Evolutionary conservation across 768 basidiomycete species (phyloP).

Genomic region (Tulasnella sp.): DNA sequence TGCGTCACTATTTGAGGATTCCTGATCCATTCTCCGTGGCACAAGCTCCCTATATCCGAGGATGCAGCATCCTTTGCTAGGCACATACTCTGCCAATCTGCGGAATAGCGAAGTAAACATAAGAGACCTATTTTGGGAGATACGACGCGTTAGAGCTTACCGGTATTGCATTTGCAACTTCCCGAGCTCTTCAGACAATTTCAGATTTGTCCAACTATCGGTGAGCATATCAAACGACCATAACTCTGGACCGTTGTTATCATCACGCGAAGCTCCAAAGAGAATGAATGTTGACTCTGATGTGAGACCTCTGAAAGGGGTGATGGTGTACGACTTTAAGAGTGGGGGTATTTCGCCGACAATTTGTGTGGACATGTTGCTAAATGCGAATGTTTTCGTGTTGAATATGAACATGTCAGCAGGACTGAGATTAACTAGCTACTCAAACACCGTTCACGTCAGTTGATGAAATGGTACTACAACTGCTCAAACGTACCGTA

Average conservation of each 20-base stretch:
- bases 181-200: background rate
- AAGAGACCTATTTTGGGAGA: too few relatives aligned
- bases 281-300: background rate
- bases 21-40: too few relatives aligned
- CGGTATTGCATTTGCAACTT: background rate
- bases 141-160: background rate
- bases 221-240: slow-evolving; percentile 1
- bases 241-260: background rate
- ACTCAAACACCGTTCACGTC: too few relatives aligned
- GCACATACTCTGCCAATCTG: too few relatives aligned
- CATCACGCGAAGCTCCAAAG: background rate
- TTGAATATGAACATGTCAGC: slow-evolving; percentile 1
- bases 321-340: background rate
- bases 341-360: background rate
- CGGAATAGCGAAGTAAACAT: too few relatives aligned
- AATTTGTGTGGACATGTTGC: too few relatives aligned
- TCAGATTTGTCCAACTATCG: background rate
- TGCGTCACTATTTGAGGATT: too few relatives aligned
- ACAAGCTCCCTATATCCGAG: too few relatives aligned
- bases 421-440: background rate
- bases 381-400: slow-evolving; percentile 3
- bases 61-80: too few relatives aligned
- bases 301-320: background rate
- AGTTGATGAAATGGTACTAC: too few relatives aligned
- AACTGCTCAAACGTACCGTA: background rate